These are phyloP conservation scores for Pisolithus tinctorius DNA, from an alignment of 768 basidiomycete genomes.

Conservation along the genomic window DNA sequence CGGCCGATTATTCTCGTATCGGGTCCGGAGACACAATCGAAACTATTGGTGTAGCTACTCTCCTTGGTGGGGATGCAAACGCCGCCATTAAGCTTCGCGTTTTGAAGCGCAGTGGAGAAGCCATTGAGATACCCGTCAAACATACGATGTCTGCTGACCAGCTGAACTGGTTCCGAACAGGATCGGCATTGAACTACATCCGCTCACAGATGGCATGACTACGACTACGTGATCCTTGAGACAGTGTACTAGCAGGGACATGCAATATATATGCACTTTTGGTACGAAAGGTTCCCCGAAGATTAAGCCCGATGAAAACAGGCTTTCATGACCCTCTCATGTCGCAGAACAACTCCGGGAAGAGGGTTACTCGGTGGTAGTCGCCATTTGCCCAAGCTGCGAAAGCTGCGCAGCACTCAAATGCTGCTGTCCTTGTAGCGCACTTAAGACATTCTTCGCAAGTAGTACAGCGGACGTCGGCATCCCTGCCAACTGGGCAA, in stretches of 20 bases:
- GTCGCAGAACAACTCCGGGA: neutral
- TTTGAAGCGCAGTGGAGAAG: constrained; percentile 54
- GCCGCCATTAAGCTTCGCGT: constrained; percentile 52
- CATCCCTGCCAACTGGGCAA: constrained; percentile 83
- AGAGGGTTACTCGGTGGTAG: neutral
- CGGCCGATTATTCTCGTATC: constrained; percentile 79
- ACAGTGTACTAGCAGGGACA: neutral
- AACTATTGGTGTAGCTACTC: constrained; percentile 73
- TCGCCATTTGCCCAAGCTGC: constrained; percentile 25
- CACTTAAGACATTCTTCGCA: constrained; percentile 48
- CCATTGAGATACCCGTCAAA: constrained; percentile 62
- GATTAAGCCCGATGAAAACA: too few species aligned
- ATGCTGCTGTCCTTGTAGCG: constrained; percentile 26
- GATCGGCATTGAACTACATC: constrained; percentile 88
- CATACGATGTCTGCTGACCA: constrained; percentile 93
- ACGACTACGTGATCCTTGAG: neutral
- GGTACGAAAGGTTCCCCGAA: too few species aligned
- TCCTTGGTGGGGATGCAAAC: constrained; percentile 42
- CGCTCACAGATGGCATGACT: constrained; percentile 43
- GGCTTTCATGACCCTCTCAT: too few species aligned
- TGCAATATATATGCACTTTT: too few species aligned
- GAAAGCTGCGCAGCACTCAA: constrained; percentile 24
- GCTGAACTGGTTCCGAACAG: constrained; percentile 82
- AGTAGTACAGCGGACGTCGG: constrained; percentile 55
- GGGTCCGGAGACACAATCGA: constrained; percentile 75